These are phyloP conservation scores for Lasiosphaeria ovina DNA, from an alignment of 495 filamentous ascomycete genomes.

Conservation along the genomic window DNA sequence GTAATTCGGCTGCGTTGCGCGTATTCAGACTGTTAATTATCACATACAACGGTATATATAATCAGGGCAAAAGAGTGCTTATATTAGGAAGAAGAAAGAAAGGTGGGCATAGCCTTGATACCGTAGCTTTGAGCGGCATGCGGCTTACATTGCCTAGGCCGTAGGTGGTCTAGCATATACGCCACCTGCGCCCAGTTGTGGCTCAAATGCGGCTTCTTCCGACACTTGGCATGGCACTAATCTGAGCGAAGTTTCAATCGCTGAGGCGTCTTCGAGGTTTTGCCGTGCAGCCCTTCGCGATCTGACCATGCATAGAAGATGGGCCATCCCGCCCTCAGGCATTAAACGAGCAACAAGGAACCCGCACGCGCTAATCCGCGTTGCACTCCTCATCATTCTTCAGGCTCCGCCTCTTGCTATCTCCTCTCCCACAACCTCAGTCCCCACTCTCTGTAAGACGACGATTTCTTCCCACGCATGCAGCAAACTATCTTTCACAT, in stretches of 20 bases:
- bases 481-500: background rate
- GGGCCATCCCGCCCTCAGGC: background rate
- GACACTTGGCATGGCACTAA: background rate
- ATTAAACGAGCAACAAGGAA: background rate
- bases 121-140: no score
- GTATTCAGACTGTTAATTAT: no score
- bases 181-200: no score
- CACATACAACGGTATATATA: no score
- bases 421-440: background rate
- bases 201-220: no score
- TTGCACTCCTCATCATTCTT: background rate
- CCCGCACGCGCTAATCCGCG: background rate
- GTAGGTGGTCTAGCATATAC: no score
- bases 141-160: no score
- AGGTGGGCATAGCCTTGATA: no score
- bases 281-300: background rate
- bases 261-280: background rate
- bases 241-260: background rate
- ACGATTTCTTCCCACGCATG: background rate
- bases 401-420: background rate
- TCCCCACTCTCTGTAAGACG: background rate
- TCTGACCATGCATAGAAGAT: background rate
- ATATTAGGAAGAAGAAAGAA: no score
- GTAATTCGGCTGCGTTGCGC: no score
- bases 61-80: no score